Evolutionary conservation across 805 yeast genomes (phyloP), one percentile per base, ranked within the genome.

Genomic region (Kodamaea kakaduensis): DNA sequence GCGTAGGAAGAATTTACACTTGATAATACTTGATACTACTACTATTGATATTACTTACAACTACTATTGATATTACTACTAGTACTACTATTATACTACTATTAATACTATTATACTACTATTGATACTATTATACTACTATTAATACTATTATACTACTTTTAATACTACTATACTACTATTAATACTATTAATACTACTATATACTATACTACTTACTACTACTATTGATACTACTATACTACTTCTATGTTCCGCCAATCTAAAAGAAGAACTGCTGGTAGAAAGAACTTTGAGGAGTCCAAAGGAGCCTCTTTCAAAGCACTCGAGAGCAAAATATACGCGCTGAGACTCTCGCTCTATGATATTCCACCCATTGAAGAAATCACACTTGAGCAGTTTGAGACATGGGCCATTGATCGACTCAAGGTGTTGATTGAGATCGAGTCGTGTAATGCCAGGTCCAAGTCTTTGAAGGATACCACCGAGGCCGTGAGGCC

Each of bases 351-450:
- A 33, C 64, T 93, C 32, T 78, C 86, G 14, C 77, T 90, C 50
- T 93, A 93, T 59, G 74, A 67, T 17, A 44, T 64, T 5, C 93
- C 95, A 8, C 97, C 97, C 0, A 61, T 71, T 20, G 78, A 81
- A 9, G 97, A 93, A 58, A 80, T 93, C 49, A 86, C 97, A 0
- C 59, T 93, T 12, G 97, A 89, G 44, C 85, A 93, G 50, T 93
- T 93, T 59, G 98, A 93, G 61, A 70, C 72, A 4, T 93, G 97
- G 96, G 97, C 97, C 4, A 81, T 93, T 36, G 97, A 90, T 52
- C 66, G 99, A 41, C 68, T 90, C 43, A 79, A 82, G 52, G 76
- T 93, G 6, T 67, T 93, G 40, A 73, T 88, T 36, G 96, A 87
- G 53, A 81, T 93, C 33, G 97, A 90, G 51, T 73, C 86, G 1